phyloP scores from a whole-genome alignment of 805 yeast genomes.

The Cyberlindnera amylophila region DNA sequence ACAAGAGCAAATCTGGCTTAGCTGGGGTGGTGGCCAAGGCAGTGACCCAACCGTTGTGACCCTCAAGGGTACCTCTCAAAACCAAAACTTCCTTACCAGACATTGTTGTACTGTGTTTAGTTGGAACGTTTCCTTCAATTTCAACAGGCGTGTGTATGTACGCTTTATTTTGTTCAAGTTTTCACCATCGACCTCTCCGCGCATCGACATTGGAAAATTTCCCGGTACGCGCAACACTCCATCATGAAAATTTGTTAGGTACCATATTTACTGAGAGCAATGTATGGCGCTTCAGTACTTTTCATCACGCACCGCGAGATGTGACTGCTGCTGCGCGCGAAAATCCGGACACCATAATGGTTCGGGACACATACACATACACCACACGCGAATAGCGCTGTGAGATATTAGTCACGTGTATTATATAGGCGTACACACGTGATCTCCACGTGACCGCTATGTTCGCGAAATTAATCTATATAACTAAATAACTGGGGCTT shows the following conservation, averaged over 20 bases:
- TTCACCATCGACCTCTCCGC: conserved; percentile 2
- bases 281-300: conserved; percentile 23
- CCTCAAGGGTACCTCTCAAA: conserved; percentile 99
- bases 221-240: conserved; percentile 13
- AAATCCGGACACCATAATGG: conserved; percentile 7
- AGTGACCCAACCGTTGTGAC: conserved; percentile 97
- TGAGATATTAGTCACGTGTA: no score
- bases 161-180: conserved; percentile 5
- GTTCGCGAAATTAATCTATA: no score
- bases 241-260: conserved; percentile 19
- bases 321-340: conserved; percentile 18
- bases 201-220: no score
- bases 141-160: no score
- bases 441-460: no score
- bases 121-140: no score
- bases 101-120: conserved; percentile 40
- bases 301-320: conserved; percentile 6
- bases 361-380: not conserved
- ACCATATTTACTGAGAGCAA: conserved; percentile 21
- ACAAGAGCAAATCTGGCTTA: conserved; percentile 96
- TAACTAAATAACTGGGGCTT: not conserved
- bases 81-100: conserved; percentile 94
- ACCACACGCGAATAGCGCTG: no score
- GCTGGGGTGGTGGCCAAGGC: conserved; percentile 96
- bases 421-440: no score